These are phyloP conservation scores for Yamadazyma diospyri DNA, from an alignment of 1,139 yeast species.

Conservation along the genomic window DNA sequence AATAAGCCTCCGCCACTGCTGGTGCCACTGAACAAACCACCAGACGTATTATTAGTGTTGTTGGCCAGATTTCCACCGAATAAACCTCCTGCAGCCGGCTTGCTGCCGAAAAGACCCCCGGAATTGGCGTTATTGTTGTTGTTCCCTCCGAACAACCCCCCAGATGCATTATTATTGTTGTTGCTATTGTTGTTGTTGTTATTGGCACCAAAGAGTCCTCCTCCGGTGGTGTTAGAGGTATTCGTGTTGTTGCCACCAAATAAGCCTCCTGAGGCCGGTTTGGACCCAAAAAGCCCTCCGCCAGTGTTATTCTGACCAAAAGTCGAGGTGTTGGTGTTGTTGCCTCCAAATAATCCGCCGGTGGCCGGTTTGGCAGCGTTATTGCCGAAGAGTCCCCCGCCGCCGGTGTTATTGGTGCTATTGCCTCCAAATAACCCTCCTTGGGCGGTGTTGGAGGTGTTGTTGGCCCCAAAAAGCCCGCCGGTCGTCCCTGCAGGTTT, in stretches of 20 bases:
- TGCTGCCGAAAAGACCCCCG: constrained; percentile 19
- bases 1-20: constrained; percentile 10
- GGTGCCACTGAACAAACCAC: constrained; percentile 26
- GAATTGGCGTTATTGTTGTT: constrained; percentile 16
- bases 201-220: constrained; percentile 3
- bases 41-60: constrained; percentile 15
- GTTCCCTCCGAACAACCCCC: constrained; percentile 19
- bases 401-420: constrained; percentile 12
- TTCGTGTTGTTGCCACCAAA: constrained; percentile 19
- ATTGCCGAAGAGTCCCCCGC: constrained; percentile 23
- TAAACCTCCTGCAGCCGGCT: constrained; percentile 17
- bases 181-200: constrained; percentile 4
- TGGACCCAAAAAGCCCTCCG: constrained; percentile 32
- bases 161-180: constrained; percentile 9
- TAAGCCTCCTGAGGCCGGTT: constrained; percentile 18
- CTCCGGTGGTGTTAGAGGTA: constrained; percentile 6
- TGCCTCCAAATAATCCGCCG: constrained; percentile 8
- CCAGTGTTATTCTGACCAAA: constrained; percentile 9
- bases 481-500: constrained; percentile 20
- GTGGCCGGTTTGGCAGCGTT: constrained; percentile 14
- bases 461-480: constrained; percentile 33
- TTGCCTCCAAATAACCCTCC: constrained; percentile 28
- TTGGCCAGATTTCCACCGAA: constrained; percentile 17
- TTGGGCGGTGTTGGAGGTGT: constrained; percentile 13
- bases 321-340: constrained; percentile 14